Evolutionary conservation across 352 stramenopile genomes (phyloP).

Genomic region (Globisporangium canariense): DNA sequence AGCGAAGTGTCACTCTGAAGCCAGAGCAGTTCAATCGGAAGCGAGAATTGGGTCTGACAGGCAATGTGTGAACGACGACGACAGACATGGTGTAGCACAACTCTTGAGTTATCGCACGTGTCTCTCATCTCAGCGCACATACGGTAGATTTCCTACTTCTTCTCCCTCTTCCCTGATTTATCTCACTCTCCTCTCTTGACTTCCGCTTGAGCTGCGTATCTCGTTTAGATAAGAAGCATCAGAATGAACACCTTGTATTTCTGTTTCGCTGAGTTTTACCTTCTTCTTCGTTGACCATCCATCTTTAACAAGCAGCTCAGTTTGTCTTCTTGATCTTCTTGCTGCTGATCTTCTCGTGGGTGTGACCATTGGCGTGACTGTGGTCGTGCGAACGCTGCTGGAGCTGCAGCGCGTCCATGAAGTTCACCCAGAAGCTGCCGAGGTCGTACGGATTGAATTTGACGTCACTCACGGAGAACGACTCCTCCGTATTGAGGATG

Average conservation of each 20-base stretch:
- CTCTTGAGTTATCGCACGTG: background rate
- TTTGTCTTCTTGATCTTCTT: constrained; percentile 31
- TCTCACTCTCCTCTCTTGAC: background rate
- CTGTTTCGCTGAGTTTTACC: background rate
- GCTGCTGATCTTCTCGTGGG: background rate
- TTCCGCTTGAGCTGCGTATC: constrained; percentile 8
- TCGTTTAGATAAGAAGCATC: constrained; percentile 13
- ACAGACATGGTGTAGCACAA: background rate
- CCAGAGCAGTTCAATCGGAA: constrained; percentile 20
- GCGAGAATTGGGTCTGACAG: constrained; percentile 19
- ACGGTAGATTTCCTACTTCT: background rate
- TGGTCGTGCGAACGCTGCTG: constrained; percentile 3
- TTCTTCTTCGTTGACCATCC: background rate
- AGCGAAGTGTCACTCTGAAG: constrained; percentile 42
- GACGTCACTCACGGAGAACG: constrained; percentile 67
- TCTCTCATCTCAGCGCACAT: background rate
- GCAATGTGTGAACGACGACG: background rate
- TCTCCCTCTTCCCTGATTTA: background rate
- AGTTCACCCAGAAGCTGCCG: constrained; percentile 48
- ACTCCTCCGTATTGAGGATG: constrained; percentile 73
- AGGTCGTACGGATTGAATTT: constrained; percentile 80
- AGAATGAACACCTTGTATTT: constrained; percentile 9
- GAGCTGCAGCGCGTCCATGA: constrained; percentile 55
- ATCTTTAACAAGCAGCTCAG: constrained; percentile 9
- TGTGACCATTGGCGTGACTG: background rate